Conservation (phyloP, 352 stramenopile genomes). For the Globisporangium irregulare region DNA sequence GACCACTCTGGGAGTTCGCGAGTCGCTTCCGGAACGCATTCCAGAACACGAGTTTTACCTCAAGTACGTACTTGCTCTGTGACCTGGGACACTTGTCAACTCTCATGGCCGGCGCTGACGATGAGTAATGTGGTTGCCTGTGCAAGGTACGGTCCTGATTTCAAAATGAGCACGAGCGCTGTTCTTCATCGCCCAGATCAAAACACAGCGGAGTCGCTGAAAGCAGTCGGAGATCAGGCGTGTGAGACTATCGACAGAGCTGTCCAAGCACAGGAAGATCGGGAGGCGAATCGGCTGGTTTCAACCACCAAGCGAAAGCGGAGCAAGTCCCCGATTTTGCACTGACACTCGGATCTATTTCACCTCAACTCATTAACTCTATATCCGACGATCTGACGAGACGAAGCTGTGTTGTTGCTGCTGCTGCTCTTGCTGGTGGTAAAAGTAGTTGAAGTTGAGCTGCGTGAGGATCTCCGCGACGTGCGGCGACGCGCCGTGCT, state of each 20-base stretch:
- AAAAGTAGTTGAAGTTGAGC: slow-evolving; percentile 80
- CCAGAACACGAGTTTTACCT: slow-evolving; percentile 61
- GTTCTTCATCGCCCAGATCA: slow-evolving; percentile 14
- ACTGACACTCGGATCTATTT: background rate
- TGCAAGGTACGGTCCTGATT: slow-evolving; percentile 14
- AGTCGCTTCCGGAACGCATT: slow-evolving; percentile 28
- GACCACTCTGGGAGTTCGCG: slow-evolving; percentile 31
- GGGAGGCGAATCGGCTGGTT: background rate
- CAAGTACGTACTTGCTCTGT: slow-evolving; percentile 24
- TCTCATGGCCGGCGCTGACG: background rate
- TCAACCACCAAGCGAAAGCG: background rate
- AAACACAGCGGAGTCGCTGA: slow-evolving; percentile 1
- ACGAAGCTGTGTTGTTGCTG: background rate
- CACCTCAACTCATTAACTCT: background rate
- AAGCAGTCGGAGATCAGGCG: background rate
- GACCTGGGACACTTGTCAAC: no score
- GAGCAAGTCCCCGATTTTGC: background rate
- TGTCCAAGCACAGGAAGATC: background rate
- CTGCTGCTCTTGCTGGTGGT: slow-evolving; percentile 35
- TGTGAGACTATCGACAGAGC: slow-evolving; percentile 14
- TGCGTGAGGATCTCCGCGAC: slow-evolving; percentile 64
- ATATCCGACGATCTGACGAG: background rate
- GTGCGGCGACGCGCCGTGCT: slow-evolving; percentile 63
- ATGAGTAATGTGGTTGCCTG: background rate
- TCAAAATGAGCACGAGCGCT: slow-evolving; percentile 8